A percentile compares a stretch with the other conserved stretches of the same genome.
Evolutionary conservation across 78 protist species (phyloP).

Genomic region (Bodo saltans): DNA sequence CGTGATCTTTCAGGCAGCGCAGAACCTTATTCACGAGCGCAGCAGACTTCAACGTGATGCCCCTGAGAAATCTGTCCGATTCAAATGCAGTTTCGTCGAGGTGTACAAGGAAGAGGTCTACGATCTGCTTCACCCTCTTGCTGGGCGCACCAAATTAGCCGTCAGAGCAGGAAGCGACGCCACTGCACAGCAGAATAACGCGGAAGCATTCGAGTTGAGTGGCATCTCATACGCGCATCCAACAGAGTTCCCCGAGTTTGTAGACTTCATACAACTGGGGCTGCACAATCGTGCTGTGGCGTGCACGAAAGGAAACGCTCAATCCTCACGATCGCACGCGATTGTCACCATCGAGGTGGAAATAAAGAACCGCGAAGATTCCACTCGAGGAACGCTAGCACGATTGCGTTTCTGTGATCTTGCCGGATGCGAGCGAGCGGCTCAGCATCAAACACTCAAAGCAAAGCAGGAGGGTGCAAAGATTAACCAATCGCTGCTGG

Average conservation of each 20-base stretch:
- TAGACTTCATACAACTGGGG: constrained; percentile 63
- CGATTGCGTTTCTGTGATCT: constrained; percentile 58
- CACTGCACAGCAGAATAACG: no score
- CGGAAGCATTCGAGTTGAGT: background rate
- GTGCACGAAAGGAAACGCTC: constrained; percentile 76
- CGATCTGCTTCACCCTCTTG: constrained; percentile 54
- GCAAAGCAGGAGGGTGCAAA: constrained; percentile 81
- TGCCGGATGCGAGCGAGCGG: constrained; percentile 91
- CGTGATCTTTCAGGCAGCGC: no score
- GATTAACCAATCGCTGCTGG: constrained; percentile 88
- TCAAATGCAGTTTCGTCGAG: no score
- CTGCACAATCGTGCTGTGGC: constrained; percentile 58
- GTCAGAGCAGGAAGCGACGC: background rate
- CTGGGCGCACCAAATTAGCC: background rate
- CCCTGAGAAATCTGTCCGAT: no score
- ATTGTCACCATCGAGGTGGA: constrained; percentile 65
- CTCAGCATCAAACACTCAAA: constrained; percentile 70
- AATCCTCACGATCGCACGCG: constrained; percentile 90
- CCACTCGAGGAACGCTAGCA: background rate
- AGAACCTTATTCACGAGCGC: no score
- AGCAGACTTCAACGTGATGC: no score
- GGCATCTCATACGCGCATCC: background rate
- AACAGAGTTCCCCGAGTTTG: background rate
- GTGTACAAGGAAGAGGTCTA: constrained; percentile 85
- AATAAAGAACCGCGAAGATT: background rate